A percentile compares a stretch with the other conserved stretches of the same genome.
Evolutionary conservation across 2,329 filamentous ascomycete genomes (phyloP).

Genomic region (Hypoxylon sp.): DNA sequence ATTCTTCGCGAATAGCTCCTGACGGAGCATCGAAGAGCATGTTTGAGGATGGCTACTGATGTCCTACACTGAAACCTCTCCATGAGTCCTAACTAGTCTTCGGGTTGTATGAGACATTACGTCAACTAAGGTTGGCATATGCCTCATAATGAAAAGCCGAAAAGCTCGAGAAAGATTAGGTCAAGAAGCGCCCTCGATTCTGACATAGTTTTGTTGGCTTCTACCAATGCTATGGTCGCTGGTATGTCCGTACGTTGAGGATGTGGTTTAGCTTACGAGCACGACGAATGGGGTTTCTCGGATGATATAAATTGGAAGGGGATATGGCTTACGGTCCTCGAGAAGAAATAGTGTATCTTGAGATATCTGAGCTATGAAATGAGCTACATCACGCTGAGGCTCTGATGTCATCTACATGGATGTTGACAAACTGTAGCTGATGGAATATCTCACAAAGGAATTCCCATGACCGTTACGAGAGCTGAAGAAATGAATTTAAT

Average conservation of each 20-base stretch:
- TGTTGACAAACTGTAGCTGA: not conserved
- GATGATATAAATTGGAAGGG: not conserved
- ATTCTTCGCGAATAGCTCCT: constrained; percentile 63
- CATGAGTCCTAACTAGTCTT: not conserved
- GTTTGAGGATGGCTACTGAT: not conserved
- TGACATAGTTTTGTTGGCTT: not conserved
- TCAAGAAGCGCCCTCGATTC: not conserved
- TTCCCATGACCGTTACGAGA: not conserved
- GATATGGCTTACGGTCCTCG: not conserved
- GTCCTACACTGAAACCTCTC: not conserved
- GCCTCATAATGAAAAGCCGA: not conserved
- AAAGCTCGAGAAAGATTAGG: not conserved
- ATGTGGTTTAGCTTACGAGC: not conserved
- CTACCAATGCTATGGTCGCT: not conserved
- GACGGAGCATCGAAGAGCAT: constrained; percentile 32
- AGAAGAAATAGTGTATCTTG: not conserved
- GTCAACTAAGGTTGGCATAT: not conserved
- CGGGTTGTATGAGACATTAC: not conserved
- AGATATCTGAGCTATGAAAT: not conserved
- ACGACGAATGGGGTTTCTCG: not conserved
- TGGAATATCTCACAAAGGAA: not conserved
- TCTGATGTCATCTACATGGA: not conserved
- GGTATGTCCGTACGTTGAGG: not conserved
- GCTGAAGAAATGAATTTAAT: not conserved
- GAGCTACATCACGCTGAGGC: not conserved